These are phyloP conservation scores for Paraconiothyrium brasiliense DNA, from an alignment of 2,329 filamentous ascomycete genomes.

Conservation along the genomic window DNA sequence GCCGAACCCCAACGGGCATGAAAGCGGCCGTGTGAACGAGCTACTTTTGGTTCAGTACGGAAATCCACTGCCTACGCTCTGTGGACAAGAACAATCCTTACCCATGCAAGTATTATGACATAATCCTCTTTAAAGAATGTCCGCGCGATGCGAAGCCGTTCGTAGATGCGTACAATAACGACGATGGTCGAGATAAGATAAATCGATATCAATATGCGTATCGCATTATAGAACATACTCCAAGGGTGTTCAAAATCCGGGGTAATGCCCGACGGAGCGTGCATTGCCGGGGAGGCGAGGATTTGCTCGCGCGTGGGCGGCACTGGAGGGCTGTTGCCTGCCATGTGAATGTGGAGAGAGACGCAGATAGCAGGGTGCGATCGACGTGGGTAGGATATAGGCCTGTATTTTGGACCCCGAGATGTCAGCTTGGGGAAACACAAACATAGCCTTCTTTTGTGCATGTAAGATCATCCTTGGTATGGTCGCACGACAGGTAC, in stretches of 20 bases:
- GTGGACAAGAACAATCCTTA: not conserved
- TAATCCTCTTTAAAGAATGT: not conserved
- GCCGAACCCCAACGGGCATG: not conserved
- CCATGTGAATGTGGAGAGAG: not conserved
- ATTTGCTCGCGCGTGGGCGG: slow-evolving; percentile 1
- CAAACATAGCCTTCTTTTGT: not conserved
- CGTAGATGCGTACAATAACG: not conserved
- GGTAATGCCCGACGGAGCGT: not conserved
- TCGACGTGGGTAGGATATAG: not conserved
- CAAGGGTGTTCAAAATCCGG: not conserved
- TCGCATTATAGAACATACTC: not conserved
- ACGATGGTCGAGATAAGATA: not conserved
- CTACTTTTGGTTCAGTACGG: not conserved
- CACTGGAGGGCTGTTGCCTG: not conserved
- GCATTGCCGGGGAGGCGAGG: not conserved
- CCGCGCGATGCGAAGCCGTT: not conserved
- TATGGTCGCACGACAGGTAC: not conserved
- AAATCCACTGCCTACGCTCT: not conserved
- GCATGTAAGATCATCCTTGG: not conserved
- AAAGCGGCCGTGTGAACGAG: not conserved
- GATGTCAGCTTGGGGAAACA: not conserved
- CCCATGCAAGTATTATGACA: not conserved
- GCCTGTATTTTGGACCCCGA: not conserved
- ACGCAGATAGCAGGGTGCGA: not conserved
- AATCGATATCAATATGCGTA: not conserved